Evolutionary conservation across 352 stramenopile species (phyloP).

Genomic region (Phytophthora nicotianae): DNA sequence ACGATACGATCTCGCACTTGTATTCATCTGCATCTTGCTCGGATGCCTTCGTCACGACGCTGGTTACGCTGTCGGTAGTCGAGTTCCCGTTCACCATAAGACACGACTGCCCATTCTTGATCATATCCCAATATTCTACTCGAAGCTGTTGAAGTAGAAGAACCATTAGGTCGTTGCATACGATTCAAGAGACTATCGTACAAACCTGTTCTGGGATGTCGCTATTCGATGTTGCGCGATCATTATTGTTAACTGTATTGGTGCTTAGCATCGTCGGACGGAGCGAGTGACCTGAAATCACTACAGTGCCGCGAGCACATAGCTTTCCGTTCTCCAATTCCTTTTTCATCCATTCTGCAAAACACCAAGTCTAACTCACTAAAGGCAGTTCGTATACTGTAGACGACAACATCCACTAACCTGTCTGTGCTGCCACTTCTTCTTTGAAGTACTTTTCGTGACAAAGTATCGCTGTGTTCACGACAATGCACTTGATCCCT

Average conservation of each 20-base stretch:
- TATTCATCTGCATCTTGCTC: slow-evolving; percentile 52
- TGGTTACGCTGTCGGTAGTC: slow-evolving; percentile 36
- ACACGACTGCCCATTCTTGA: slow-evolving; percentile 44
- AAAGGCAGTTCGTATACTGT: neutral
- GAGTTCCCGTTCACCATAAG: slow-evolving; percentile 40
- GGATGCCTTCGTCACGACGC: slow-evolving; percentile 39
- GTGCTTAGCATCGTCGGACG: neutral
- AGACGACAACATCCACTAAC: slow-evolving; percentile 31
- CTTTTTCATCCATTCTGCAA: slow-evolving; percentile 72
- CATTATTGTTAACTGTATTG: slow-evolving; percentile 23
- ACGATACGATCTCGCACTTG: slow-evolving; percentile 65
- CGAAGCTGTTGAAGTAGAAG: slow-evolving; percentile 24
- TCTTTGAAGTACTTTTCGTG: slow-evolving; percentile 33
- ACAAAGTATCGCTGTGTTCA: slow-evolving; percentile 60
- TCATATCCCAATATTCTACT: slow-evolving; percentile 44
- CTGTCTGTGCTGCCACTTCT: slow-evolving; percentile 54
- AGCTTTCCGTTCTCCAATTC: slow-evolving; percentile 86
- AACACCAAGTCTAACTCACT: neutral
- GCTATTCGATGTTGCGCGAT: slow-evolving; percentile 1
- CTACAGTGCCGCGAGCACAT: slow-evolving; percentile 66
- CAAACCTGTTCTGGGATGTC: slow-evolving; percentile 32
- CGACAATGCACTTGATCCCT: slow-evolving; percentile 80
- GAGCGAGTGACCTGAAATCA: slow-evolving; percentile 60
- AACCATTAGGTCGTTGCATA: neutral
- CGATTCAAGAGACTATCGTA: slow-evolving; percentile 7